Conservation (phyloP, 1,284 basidiomycete species). For the Volvariella volvacea region DNA sequence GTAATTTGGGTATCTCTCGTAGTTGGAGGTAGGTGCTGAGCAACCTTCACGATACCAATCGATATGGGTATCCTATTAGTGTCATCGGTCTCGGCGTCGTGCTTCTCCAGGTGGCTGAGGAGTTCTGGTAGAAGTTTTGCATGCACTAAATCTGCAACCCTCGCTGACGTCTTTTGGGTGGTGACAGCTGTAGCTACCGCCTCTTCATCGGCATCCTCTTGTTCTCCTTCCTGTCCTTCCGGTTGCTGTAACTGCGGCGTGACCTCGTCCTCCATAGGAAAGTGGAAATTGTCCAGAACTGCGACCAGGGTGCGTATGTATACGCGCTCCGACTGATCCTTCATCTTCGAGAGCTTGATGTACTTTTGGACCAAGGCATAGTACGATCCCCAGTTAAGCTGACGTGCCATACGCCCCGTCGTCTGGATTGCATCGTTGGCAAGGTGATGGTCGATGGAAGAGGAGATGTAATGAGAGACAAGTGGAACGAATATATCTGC, state of each 20-base stretch:
- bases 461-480: slow-evolving; percentile 75
- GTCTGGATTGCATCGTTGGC: slow-evolving; percentile 86
- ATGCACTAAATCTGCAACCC: slow-evolving; percentile 76
- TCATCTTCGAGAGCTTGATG: slow-evolving; percentile 66
- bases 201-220: slow-evolving; percentile 25
- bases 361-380: slow-evolving; percentile 80
- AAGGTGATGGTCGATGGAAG: slow-evolving; percentile 81
- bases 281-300: slow-evolving; percentile 90
- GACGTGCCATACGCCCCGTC: slow-evolving; percentile 69
- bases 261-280: slow-evolving; percentile 61
- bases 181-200: slow-evolving; percentile 10
- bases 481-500: slow-evolving; percentile 86
- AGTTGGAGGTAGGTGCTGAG: slow-evolving; percentile 72
- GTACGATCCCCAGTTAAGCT: slow-evolving; percentile 84
- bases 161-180: slow-evolving; percentile 23
- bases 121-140: slow-evolving; percentile 71
- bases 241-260: slow-evolving; percentile 9
- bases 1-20: slow-evolving; percentile 70
- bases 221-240: slow-evolving; percentile 17
- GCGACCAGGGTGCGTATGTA: slow-evolving; percentile 86
- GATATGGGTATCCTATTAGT: slow-evolving; percentile 84
- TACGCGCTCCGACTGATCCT: slow-evolving; percentile 73
- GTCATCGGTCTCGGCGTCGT: slow-evolving; percentile 80
- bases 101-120: slow-evolving; percentile 73
- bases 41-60: slow-evolving; percentile 83